These are phyloP conservation scores for Lepidium campestre DNA, from an alignment of 441 rosid species.

Conservation along the genomic window DNA sequence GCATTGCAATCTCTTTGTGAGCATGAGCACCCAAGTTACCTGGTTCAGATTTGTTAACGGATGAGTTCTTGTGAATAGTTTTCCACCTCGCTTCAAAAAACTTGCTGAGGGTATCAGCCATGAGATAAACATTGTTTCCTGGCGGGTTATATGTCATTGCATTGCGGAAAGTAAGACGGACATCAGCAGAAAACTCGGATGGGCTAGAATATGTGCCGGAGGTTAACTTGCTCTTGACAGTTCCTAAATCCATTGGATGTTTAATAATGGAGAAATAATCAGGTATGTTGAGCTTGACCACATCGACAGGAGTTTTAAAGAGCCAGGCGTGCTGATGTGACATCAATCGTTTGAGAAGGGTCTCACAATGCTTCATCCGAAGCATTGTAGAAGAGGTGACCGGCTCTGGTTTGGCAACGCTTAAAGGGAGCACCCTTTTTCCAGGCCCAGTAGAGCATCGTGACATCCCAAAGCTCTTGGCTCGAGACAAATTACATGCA, in stretches of 20 bases:
- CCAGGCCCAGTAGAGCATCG: slow-evolving; percentile 34
- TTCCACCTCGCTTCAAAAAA: slow-evolving; percentile 74
- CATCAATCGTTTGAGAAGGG: slow-evolving; percentile 53
- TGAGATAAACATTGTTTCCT: slow-evolving; percentile 53
- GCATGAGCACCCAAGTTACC: slow-evolving; percentile 11
- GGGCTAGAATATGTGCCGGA: slow-evolving; percentile 59
- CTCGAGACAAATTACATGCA: slow-evolving; percentile 39
- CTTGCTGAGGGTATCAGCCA: slow-evolving; percentile 61
- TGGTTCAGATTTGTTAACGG: slow-evolving; percentile 28
- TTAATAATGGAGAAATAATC: slow-evolving; percentile 73
- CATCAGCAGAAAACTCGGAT: slow-evolving; percentile 62
- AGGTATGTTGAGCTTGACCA: slow-evolving; percentile 65
- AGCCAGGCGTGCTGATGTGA: slow-evolving; percentile 50
- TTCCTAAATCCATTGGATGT: slow-evolving; percentile 89
- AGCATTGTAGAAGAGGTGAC: slow-evolving; percentile 21
- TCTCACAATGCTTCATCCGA: slow-evolving; percentile 64
- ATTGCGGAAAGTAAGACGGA: slow-evolving; percentile 74
- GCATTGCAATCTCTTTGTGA: slow-evolving; percentile 22
- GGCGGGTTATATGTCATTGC: slow-evolving; percentile 81
- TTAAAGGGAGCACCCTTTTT: slow-evolving; percentile 36
- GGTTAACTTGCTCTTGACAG: slow-evolving; percentile 56
- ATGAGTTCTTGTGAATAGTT: slow-evolving; percentile 65
- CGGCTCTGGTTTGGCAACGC: slow-evolving; percentile 28
- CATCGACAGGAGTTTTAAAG: slow-evolving; percentile 71
- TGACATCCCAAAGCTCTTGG: slow-evolving; percentile 32